A percentile compares a stretch with the other conserved stretches of the same genome.
Evolutionary conservation across 192 early-diverging fungal genomes (phyloP).

Genomic region (Gigaspora rosea): DNA sequence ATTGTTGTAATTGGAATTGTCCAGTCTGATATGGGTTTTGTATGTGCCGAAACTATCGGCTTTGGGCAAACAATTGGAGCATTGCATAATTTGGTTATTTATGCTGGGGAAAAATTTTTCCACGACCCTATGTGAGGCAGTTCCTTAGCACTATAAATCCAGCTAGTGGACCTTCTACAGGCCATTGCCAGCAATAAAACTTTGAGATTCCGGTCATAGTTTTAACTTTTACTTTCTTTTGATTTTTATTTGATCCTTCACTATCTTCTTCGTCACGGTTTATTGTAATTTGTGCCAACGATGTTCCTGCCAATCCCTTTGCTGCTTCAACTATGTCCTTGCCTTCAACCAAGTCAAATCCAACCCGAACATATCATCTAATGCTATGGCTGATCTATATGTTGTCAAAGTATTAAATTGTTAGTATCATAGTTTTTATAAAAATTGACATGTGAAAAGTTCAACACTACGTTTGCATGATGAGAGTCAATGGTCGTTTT

Average conservation of each 20-base stretch:
- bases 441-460: too few species aligned
- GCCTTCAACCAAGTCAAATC: not conserved
- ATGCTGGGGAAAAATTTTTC: too few species aligned
- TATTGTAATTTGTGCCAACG: slow-evolving; percentile 13
- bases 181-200: too few species aligned
- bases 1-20: not conserved
- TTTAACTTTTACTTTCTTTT: not conserved
- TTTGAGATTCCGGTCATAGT: not conserved
- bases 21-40: not conserved
- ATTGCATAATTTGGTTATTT: too few species aligned
- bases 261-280: not conserved
- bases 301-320: not conserved
- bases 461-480: not conserved
- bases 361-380: slow-evolving; percentile 7
- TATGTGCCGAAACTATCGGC: not conserved
- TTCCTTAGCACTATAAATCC: too few species aligned
- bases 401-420: too few species aligned
- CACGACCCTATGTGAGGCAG: too few species aligned
- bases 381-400: not conserved
- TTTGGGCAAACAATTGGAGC: too few species aligned
- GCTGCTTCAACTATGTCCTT: not conserved
- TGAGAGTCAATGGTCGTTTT: too few species aligned
- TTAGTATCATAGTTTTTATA: too few species aligned
- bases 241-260: not conserved
- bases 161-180: too few species aligned